Conservation (phyloP, 1,139 yeast genomes). For the Pichia sp. region DNA sequence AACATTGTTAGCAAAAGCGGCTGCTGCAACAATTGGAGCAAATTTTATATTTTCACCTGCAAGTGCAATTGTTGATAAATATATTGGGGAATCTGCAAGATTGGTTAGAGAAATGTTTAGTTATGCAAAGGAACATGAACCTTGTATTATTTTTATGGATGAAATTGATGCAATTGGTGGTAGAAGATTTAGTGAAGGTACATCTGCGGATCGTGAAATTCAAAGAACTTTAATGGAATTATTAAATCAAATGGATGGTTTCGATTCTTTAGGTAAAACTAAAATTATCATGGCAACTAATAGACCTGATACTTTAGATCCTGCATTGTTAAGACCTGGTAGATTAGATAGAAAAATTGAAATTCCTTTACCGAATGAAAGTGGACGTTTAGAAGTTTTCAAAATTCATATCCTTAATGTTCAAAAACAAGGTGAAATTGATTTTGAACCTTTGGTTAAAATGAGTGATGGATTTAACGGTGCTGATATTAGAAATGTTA, state of each 20-base stretch:
- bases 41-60: slow-evolving; percentile 98
- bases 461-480: slow-evolving; percentile 99
- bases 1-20: slow-evolving; percentile 92
- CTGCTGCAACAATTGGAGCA: slow-evolving; percentile 97
- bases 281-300: slow-evolving; percentile 99
- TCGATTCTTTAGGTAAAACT: slow-evolving; percentile 93
- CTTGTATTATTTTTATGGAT: slow-evolving; percentile 98
- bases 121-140: slow-evolving; percentile 97
- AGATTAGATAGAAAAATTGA: slow-evolving; percentile 96
- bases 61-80: slow-evolving; percentile 95
- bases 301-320: slow-evolving; percentile 97
- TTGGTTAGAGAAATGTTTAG: slow-evolving; percentile 98
- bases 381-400: slow-evolving; percentile 89
- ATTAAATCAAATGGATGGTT: slow-evolving; percentile 98
- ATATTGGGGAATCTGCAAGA: slow-evolving; percentile 97
- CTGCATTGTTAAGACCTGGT: slow-evolving; percentile 98
- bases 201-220: slow-evolving; percentile 97
- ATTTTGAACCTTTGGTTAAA: slow-evolving; percentile 93
- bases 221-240: slow-evolving; percentile 98
- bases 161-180: slow-evolving; percentile 99
- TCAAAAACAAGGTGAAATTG: slow-evolving; percentile 90
- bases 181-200: slow-evolving; percentile 95
- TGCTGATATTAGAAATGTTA: slow-evolving; percentile 95
- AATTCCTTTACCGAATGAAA: slow-evolving; percentile 94
- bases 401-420: slow-evolving; percentile 89